Evolutionary conservation across 495 filamentous ascomycete genomes (phyloP).

Genomic region (Apiosordaria backusii): DNA sequence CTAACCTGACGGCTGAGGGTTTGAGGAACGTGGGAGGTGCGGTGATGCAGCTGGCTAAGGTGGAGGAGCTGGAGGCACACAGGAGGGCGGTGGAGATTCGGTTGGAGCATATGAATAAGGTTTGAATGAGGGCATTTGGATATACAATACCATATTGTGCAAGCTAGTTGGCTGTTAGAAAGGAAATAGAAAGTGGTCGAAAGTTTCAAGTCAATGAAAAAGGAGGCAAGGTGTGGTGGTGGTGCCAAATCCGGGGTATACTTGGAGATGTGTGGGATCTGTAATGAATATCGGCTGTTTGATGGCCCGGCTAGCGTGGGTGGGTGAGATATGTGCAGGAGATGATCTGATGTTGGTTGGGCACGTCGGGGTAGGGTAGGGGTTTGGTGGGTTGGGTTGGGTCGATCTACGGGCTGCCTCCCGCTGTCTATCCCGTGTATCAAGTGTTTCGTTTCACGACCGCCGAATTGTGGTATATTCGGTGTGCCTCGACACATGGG

Average conservation of each 20-base stretch:
- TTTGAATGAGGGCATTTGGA: neutral
- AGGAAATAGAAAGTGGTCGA: neutral
- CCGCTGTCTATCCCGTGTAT: neutral
- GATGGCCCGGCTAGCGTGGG: neutral
- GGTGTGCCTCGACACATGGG: no score
- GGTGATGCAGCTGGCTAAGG: conserved; percentile 89
- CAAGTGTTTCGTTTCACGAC: neutral
- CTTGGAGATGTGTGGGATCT: neutral
- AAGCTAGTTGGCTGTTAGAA: neutral
- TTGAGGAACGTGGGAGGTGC: conserved; percentile 77
- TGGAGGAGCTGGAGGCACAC: conserved; percentile 94
- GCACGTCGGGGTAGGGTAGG: neutral
- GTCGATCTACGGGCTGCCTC: neutral
- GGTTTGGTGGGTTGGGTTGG: no score
- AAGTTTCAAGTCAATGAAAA: no score
- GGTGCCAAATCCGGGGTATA: neutral
- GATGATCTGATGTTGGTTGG: neutral
- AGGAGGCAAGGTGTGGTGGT: no score
- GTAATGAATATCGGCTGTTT: neutral
- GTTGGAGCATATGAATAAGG: conserved; percentile 58
- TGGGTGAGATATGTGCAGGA: neutral
- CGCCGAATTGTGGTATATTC: no score
- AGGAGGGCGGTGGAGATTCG: conserved; percentile 86
- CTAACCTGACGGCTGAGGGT: conserved; percentile 81
- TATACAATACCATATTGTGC: neutral